These are phyloP conservation scores for Echinochloa phyllopogon DNA, from an alignment of 176 grass and related monocot genomes.

Conservation along the genomic window DNA sequence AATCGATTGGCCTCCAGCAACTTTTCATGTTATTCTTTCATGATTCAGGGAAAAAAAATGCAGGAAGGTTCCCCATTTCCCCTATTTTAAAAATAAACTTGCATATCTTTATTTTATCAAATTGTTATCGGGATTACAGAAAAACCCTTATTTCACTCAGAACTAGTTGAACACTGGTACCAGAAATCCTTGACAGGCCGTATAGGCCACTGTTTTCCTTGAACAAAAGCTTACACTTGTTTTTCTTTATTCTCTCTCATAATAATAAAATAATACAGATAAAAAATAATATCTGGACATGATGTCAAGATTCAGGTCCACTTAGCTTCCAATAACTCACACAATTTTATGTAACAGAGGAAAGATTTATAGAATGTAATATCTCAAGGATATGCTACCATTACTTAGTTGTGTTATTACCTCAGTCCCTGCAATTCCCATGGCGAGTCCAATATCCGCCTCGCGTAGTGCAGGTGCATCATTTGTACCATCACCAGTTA, in stretches of 20 bases:
- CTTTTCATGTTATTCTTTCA: background rate
- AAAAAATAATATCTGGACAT: background rate
- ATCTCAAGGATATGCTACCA: constrained; percentile 20
- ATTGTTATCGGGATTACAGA: background rate
- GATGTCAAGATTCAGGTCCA: background rate
- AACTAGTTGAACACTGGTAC: background rate
- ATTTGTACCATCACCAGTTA: constrained; percentile 98
- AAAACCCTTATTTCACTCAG: background rate
- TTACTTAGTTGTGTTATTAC: constrained; percentile 39
- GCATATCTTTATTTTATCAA: background rate
- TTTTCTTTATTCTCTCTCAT: background rate
- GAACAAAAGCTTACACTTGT: background rate
- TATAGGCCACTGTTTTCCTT: background rate
- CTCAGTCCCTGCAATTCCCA: constrained; percentile 96
- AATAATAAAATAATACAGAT: background rate
- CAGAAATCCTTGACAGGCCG: background rate
- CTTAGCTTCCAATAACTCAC: background rate
- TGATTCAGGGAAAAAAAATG: background rate
- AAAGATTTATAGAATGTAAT: constrained; percentile 1
- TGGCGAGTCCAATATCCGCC: constrained; percentile 98
- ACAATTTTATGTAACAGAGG: constrained; percentile 12
- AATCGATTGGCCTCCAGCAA: background rate
- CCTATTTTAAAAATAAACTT: background rate
- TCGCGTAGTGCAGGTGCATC: constrained; percentile 91
- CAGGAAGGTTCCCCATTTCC: background rate